Conservation (phyloP, 2,329 filamentous ascomycete genomes). For the Raffaelea deltoideospora region DNA sequence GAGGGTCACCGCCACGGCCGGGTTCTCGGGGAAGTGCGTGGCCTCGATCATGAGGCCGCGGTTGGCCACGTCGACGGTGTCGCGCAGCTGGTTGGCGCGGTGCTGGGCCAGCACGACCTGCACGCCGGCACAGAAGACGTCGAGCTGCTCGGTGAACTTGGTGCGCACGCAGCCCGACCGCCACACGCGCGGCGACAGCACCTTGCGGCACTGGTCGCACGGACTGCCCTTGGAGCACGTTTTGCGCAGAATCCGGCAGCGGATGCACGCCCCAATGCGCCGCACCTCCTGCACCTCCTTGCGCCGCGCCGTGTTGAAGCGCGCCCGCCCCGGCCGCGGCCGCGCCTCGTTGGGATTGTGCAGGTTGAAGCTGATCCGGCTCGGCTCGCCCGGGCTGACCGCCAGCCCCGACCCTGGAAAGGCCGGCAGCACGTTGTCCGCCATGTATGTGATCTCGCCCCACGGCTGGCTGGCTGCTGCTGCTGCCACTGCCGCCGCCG, state of each 20-base stretch:
- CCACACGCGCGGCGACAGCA: constrained; percentile 50
- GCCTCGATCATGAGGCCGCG: constrained; percentile 37
- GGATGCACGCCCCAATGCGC: constrained; percentile 49
- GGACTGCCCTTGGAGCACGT: constrained; percentile 49
- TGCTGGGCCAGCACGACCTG: constrained; percentile 47
- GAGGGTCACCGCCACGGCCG: constrained; percentile 23
- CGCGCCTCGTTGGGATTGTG: constrained; percentile 32
- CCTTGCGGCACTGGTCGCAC: constrained; percentile 48
- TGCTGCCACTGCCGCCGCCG: neutral
- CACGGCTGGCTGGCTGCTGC: constrained; percentile 25
- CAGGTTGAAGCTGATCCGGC: constrained; percentile 37
- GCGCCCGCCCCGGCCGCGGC: constrained; percentile 37
- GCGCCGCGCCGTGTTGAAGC: constrained; percentile 41
- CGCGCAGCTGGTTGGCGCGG: constrained; percentile 39
- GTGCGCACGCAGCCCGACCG: constrained; percentile 47
- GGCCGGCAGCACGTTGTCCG: constrained; percentile 16
- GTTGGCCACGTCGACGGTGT: constrained; percentile 30
- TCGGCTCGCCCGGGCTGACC: constrained; percentile 13
- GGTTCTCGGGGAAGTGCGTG: constrained; percentile 36
- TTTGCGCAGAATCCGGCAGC: constrained; percentile 51
- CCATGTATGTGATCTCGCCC: constrained; percentile 37
- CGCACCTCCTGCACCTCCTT: constrained; percentile 52
- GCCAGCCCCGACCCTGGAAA: constrained; percentile 11
- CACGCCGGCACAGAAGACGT: constrained; percentile 48
- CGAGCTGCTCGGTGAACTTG: constrained; percentile 44